phyloP scores from a whole-genome alignment of 2,329 filamentous ascomycete genomes.

The Trichoderma koningii region DNA sequence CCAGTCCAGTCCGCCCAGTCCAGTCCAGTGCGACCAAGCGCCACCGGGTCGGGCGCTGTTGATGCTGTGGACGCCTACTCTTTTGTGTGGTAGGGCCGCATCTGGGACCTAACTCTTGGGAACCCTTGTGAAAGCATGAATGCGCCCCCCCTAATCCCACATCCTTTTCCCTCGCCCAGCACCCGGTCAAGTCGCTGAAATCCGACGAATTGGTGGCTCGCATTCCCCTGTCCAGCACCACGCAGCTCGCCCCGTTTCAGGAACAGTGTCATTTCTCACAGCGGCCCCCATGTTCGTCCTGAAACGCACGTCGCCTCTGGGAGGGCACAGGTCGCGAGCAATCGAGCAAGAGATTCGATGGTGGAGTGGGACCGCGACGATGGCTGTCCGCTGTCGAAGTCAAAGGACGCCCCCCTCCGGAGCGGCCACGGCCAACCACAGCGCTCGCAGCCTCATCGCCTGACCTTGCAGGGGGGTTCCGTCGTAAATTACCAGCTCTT shows the following conservation, averaged over 20 bases:
- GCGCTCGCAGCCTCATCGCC: slow-evolving; percentile 16
- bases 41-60: slow-evolving; percentile 22
- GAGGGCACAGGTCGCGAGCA: slow-evolving; percentile 15
- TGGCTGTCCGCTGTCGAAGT: slow-evolving; percentile 23
- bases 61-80: slow-evolving; percentile 7
- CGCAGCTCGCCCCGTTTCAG: slow-evolving; percentile 35
- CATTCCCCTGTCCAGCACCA: slow-evolving; percentile 26
- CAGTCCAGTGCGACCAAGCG: slow-evolving; percentile 12
- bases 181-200: slow-evolving; percentile 22
- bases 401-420: slow-evolving; percentile 18
- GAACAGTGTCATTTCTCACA: slow-evolving; percentile 37
- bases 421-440: slow-evolving; percentile 25
- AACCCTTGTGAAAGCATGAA: slow-evolving; percentile 10
- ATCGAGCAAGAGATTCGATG: slow-evolving; percentile 18
- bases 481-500: slow-evolving; percentile 28
- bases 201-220: slow-evolving; percentile 25
- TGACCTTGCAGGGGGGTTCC: slow-evolving; percentile 23
- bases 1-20: background rate
- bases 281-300: slow-evolving; percentile 34
- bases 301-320: slow-evolving; percentile 33
- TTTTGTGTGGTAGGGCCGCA: slow-evolving; percentile 17
- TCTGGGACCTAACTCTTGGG: slow-evolving; percentile 15
- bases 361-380: slow-evolving; percentile 20
- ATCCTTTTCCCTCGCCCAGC: slow-evolving; percentile 23
- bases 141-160: slow-evolving; percentile 24